Percentiles rank a stretch among this genome's conserved stretches.
These are phyloP conservation scores for Leccinum solheimii DNA, from an alignment of 1,284 basidiomycete species.

Conservation along the genomic window DNA sequence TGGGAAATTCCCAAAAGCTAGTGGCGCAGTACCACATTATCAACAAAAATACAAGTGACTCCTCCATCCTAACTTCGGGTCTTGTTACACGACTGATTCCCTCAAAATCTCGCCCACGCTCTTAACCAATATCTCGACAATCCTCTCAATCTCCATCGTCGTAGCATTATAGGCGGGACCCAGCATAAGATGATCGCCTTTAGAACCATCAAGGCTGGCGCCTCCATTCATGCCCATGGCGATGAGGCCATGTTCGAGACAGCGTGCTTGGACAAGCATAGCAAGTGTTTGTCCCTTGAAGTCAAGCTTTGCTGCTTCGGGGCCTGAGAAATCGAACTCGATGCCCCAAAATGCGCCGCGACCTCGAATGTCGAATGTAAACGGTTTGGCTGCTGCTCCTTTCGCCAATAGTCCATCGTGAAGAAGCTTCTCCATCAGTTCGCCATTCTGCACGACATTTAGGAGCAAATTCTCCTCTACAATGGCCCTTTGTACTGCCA, in stretches of 20 bases:
- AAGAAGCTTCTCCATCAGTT: conserved; percentile 60
- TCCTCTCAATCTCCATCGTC: conserved; percentile 61
- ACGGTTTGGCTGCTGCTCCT: conserved; percentile 59
- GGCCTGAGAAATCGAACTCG: conserved; percentile 68
- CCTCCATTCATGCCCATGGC: conserved; percentile 74
- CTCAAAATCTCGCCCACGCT: conserved; percentile 63
- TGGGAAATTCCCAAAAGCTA: conserved; percentile 29
- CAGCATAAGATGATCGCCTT: conserved; percentile 68
- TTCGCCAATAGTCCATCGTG: conserved; percentile 52
- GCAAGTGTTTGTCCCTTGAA: conserved; percentile 57
- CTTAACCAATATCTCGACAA: conserved; percentile 60
- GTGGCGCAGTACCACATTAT: conserved; percentile 6
- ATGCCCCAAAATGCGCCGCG: conserved; percentile 80
- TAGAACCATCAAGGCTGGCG: conserved; percentile 65
- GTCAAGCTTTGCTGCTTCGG: conserved; percentile 44
- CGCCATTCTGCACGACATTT: conserved; percentile 63
- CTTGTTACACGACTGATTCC: conserved; percentile 30
- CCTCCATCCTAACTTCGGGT: neutral
- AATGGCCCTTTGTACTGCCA: conserved; percentile 79
- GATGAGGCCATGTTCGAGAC: conserved; percentile 63
- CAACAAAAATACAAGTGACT: conserved; percentile 1
- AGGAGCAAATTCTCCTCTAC: conserved; percentile 65
- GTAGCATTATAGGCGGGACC: conserved; percentile 77
- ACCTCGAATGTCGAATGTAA: conserved; percentile 74
- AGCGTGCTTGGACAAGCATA: conserved; percentile 62